Evolutionary conservation across 2,329 filamentous ascomycete genomes (phyloP), one percentile per base, ranked within the genome.

Genomic region (Boeremia lycopersici): DNA sequence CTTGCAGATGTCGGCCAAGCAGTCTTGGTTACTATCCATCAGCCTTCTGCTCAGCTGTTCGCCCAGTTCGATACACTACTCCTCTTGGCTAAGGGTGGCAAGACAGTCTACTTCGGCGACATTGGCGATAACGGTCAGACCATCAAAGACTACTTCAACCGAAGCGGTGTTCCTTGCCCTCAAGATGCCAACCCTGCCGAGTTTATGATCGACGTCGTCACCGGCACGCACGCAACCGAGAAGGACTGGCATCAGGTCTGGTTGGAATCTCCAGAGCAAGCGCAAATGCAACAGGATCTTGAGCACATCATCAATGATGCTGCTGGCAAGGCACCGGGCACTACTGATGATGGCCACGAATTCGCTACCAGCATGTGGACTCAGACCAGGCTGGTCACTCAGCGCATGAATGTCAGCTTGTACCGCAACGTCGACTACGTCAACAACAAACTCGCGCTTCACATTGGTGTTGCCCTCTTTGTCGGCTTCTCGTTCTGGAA

Each of bases 21-120:
- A 8, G 89, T 95, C 58, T 82, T 95, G 2, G 92, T 89, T 76
- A 95, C 90, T 0, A 95, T 95, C 57, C 90, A 95, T 69, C 91
- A 95, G 69, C 91, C 91, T 1, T 91, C 90, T 53, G 88, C 89
- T 17, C 85, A 88, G 0, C 80, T 95, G 0, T 93, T 96, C 62
- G 88, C 91, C 69, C 87, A 91, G 72, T 96, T 95, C 61, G 90
- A 95, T 69, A 84, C 89, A 5, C 81, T 96, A 1, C 79, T 95
- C 2, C 79, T 95, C 2, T 81, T 95, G 2, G 84, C 91, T 71
- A 82, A 83, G 36, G 90, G 90, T 43, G 90, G 90, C 8, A 83
- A 87, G 44, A 89, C 88, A 17, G 89, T 93, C 30, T 95, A 95
- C 76, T 91, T 92, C 67, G 90, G 90, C 15, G 86, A 91, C 44